phyloP scores from a whole-genome alignment of 345 rosid species.

The Melaleuca quinquenervia region DNA sequence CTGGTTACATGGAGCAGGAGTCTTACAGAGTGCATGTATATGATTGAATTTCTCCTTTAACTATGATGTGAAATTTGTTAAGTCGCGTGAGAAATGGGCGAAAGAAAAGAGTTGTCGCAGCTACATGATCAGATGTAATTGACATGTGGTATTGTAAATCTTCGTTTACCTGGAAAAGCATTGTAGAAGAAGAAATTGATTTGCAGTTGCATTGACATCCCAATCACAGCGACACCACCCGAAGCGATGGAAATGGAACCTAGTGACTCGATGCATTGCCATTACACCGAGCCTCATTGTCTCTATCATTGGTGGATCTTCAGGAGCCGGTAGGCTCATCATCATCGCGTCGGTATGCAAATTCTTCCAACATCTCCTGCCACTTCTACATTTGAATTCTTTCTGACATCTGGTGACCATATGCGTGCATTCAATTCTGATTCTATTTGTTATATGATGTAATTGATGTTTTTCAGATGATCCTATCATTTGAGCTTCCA shows the following conservation, averaged over 20 bases:
- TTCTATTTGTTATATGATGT: neutral
- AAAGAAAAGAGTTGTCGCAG: neutral
- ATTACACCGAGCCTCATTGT: constrained; percentile 12
- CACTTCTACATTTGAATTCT: neutral
- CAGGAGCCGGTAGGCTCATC: constrained; percentile 8
- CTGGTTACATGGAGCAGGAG: neutral
- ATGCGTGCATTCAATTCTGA: neutral
- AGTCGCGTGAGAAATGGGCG: neutral
- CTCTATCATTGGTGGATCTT: constrained; percentile 11
- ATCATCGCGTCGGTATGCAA: constrained; percentile 12
- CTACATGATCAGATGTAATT: neutral
- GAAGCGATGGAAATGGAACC: constrained; percentile 10
- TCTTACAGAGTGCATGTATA: neutral
- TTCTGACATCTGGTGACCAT: neutral
- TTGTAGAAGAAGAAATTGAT: neutral
- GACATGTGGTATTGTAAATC: neutral
- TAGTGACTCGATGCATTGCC: constrained; percentile 8
- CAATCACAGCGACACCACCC: neutral
- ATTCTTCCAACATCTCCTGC: neutral
- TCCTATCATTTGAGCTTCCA: constrained; percentile 5
- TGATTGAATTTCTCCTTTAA: neutral
- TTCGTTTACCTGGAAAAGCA: neutral
- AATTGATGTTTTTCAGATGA: neutral
- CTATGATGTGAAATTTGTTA: neutral
- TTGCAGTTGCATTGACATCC: neutral